These are phyloP conservation scores for Saccharomyces eubayanus DNA, from an alignment of 805 yeast genomes.

Conservation along the genomic window DNA sequence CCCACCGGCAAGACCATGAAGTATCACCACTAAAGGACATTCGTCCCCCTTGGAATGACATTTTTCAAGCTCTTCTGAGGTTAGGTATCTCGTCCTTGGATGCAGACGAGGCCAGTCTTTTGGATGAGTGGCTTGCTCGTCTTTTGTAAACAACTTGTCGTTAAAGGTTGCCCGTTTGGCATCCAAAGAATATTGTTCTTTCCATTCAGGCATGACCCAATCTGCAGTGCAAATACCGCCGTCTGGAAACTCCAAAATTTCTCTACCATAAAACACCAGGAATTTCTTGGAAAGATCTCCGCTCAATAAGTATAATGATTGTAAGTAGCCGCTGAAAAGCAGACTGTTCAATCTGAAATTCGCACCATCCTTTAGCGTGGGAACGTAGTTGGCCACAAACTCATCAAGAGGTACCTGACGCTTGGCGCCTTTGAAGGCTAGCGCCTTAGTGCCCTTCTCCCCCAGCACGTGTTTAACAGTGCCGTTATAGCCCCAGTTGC, in stretches of 20 bases:
- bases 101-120: slow-evolving; percentile 52
- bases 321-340: slow-evolving; percentile 62
- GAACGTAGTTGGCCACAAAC: slow-evolving; percentile 29
- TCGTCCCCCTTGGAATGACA: slow-evolving; percentile 28
- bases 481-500: slow-evolving; percentile 30
- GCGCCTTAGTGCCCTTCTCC: slow-evolving; percentile 12
- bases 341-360: slow-evolving; percentile 53
- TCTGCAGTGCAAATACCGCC: slow-evolving; percentile 73
- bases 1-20: slow-evolving; percentile 74
- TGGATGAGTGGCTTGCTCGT: slow-evolving; percentile 36
- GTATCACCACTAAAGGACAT: slow-evolving; percentile 50
- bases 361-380: slow-evolving; percentile 40
- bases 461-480: slow-evolving; percentile 22
- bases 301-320: slow-evolving; percentile 59
- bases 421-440: slow-evolving; percentile 14
- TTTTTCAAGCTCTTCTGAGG: slow-evolving; percentile 36
- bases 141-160: slow-evolving; percentile 22
- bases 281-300: slow-evolving; percentile 43
- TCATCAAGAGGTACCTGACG: slow-evolving; percentile 13
- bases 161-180: slow-evolving; percentile 10
- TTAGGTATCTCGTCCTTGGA: slow-evolving; percentile 56
- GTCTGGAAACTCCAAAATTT: slow-evolving; percentile 47
- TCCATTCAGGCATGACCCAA: slow-evolving; percentile 38
- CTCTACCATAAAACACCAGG: slow-evolving; percentile 63
- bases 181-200: slow-evolving; percentile 9